A percentile compares a stretch with the other conserved stretches of the same genome.
Conservation (phyloP, 129 eudicot species). For the Arctium lappa region DNA sequence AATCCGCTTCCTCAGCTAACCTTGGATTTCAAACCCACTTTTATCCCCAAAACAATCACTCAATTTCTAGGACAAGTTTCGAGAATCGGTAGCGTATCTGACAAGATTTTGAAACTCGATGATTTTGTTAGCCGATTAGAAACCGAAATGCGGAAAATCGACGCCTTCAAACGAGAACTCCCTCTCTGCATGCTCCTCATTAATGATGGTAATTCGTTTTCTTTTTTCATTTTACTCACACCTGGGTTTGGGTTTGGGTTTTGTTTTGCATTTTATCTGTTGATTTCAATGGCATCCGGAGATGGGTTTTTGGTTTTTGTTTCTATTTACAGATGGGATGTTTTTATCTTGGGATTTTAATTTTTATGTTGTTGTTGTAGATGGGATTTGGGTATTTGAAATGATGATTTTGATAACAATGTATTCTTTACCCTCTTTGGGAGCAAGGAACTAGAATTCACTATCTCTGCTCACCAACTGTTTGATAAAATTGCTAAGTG, state of each 20-base stretch:
- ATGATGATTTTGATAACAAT: neutral
- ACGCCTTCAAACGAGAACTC: slow-evolving; percentile 75
- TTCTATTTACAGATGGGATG: neutral
- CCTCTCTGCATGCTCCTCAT: slow-evolving; percentile 72
- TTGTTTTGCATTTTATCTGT: neutral
- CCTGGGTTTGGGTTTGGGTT: neutral
- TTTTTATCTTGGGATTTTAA: neutral
- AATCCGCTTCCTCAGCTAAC: slow-evolving; percentile 40
- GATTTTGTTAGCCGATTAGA: slow-evolving; percentile 49
- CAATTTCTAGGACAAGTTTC: slow-evolving; percentile 42
- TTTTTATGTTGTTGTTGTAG: neutral
- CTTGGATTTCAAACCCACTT: slow-evolving; percentile 45
- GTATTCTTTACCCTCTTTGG: neutral
- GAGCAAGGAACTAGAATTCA: neutral
- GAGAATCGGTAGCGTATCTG: slow-evolving; percentile 39
- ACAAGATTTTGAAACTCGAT: slow-evolving; percentile 45
- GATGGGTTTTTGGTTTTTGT: neutral
- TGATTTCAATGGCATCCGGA: slow-evolving; percentile 2
- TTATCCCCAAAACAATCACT: slow-evolving; percentile 48
- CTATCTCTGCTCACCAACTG: slow-evolving; percentile 9
- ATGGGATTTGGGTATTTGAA: slow-evolving; percentile 17
- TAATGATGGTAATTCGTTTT: slow-evolving; percentile 52
- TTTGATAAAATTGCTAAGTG: slow-evolving; percentile 4
- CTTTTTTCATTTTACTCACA: neutral
- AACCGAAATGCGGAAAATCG: slow-evolving; percentile 86